phyloP scores from a whole-genome alignment of 2,329 filamentous ascomycete species.

The Sporothrix luriei region DNA sequence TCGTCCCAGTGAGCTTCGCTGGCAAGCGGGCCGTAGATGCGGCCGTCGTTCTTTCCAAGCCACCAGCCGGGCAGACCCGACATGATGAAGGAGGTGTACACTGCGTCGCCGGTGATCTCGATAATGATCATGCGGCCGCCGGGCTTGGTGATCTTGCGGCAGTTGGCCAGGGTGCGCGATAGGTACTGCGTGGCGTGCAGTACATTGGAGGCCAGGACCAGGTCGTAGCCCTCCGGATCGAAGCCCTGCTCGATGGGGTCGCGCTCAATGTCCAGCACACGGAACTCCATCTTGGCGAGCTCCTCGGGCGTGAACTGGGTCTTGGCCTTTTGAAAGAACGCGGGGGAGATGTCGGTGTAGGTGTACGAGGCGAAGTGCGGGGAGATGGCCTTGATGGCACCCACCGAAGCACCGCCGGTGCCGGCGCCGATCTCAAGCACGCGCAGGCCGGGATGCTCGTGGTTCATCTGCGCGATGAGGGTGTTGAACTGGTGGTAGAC shows the following conservation, averaged over 20 bases:
- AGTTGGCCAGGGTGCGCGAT: constrained; percentile 41
- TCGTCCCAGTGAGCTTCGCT: constrained; percentile 36
- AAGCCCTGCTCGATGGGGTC: constrained; percentile 44
- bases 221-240: constrained; percentile 42
- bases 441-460: constrained; percentile 38
- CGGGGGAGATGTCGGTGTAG: constrained; percentile 36
- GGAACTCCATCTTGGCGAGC: constrained; percentile 39
- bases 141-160: constrained; percentile 44
- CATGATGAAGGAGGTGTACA: constrained; percentile 32
- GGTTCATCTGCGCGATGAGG: constrained; percentile 32
- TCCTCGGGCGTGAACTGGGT: constrained; percentile 39
- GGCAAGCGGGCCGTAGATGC: constrained; percentile 31
- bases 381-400: constrained; percentile 34
- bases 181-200: constrained; percentile 44
- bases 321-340: constrained; percentile 42
- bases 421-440: constrained; percentile 47
- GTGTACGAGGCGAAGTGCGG: constrained; percentile 37
- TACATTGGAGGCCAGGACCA: constrained; percentile 47
- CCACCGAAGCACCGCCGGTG: constrained; percentile 38
- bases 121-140: constrained; percentile 46
- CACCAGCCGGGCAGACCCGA: constrained; percentile 36
- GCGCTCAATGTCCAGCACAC: constrained; percentile 43
- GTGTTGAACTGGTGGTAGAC: constrained; percentile 38
- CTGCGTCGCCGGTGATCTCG: constrained; percentile 31
- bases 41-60: constrained; percentile 34